These are phyloP conservation scores for Pythium rhizo-oryzae DNA, from an alignment of 352 stramenopile species.

Conservation along the genomic window DNA sequence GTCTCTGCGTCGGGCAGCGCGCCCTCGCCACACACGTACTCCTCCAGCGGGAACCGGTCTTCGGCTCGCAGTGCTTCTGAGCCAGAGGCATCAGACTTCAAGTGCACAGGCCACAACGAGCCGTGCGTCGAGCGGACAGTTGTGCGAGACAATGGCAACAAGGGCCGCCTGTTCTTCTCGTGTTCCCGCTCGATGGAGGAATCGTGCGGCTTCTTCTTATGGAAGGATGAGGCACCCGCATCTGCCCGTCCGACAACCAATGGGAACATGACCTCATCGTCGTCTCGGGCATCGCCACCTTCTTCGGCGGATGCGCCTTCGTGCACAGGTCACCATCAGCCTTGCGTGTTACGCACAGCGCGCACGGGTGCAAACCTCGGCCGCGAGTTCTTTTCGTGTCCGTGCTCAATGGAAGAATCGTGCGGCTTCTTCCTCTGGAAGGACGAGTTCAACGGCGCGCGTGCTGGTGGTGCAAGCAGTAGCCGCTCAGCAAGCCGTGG, in stretches of 20 bases:
- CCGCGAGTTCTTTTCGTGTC: conserved; percentile 94
- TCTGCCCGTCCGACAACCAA: neutral
- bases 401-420: conserved; percentile 67
- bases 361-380: conserved; percentile 81
- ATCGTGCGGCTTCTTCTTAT: conserved; percentile 72
- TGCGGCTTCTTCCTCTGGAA: conserved; percentile 94
- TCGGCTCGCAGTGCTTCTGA: conserved; percentile 1
- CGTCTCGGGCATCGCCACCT: neutral
- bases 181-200: conserved; percentile 57
- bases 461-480: neutral
- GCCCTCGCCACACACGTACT: neutral
- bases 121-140: conserved; percentile 66
- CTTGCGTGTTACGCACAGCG: conserved; percentile 47
- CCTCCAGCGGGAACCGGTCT: neutral
- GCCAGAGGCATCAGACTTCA: conserved; percentile 16
- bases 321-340: conserved; percentile 49
- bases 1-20: neutral
- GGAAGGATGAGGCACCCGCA: conserved; percentile 58
- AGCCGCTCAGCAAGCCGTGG: neutral
- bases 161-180: conserved; percentile 65
- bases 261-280: neutral
- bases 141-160: conserved; percentile 67
- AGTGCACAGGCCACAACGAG: conserved; percentile 65
- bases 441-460: conserved; percentile 55
- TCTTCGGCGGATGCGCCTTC: conserved; percentile 21